Evolutionary conservation across 805 yeast species (phyloP).

Genomic region (Candida michaelii): DNA sequence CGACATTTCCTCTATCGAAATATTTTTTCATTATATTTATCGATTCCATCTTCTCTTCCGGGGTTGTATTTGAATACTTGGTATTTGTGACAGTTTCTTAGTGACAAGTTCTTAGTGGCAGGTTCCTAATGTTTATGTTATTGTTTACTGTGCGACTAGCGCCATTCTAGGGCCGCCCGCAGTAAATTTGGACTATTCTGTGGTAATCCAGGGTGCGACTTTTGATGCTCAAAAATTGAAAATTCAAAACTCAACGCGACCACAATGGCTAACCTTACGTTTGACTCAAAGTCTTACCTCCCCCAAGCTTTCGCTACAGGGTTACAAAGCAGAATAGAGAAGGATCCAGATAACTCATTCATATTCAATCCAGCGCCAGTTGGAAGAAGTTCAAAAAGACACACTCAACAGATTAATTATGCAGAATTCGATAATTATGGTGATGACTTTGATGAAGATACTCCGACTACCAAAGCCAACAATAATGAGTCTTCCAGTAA

Average conservation of each 20-base stretch:
- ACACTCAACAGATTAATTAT: slow-evolving; percentile 70
- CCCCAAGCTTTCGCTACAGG: slow-evolving; percentile 86
- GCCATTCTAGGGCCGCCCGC: too few species aligned
- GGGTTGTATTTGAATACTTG: too few species aligned
- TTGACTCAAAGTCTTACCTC: slow-evolving; percentile 25
- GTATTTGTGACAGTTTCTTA: too few species aligned
- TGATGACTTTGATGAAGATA: slow-evolving; percentile 36
- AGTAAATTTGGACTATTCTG: too few species aligned
- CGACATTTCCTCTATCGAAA: slow-evolving; percentile 12
- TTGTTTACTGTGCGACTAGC: neutral
- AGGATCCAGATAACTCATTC: slow-evolving; percentile 71
- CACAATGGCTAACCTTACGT: slow-evolving; percentile 13
- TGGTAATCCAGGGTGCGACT: too few species aligned
- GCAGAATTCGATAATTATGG: slow-evolving; percentile 76
- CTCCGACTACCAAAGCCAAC: slow-evolving; percentile 7
- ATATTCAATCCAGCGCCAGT: slow-evolving; percentile 68
- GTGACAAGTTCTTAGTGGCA: too few species aligned
- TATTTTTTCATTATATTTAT: slow-evolving; percentile 12
- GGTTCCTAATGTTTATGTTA: too few species aligned
- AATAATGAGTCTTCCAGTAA: slow-evolving; percentile 1
- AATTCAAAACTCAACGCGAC: too few species aligned
- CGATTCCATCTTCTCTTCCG: too few species aligned
- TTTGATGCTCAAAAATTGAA: too few species aligned
- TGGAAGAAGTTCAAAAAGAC: slow-evolving; percentile 73
- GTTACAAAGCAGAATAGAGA: slow-evolving; percentile 61